phyloP scores from a whole-genome alignment of 176 grass and related monocot genomes.

The Pontederia paniculata region DNA sequence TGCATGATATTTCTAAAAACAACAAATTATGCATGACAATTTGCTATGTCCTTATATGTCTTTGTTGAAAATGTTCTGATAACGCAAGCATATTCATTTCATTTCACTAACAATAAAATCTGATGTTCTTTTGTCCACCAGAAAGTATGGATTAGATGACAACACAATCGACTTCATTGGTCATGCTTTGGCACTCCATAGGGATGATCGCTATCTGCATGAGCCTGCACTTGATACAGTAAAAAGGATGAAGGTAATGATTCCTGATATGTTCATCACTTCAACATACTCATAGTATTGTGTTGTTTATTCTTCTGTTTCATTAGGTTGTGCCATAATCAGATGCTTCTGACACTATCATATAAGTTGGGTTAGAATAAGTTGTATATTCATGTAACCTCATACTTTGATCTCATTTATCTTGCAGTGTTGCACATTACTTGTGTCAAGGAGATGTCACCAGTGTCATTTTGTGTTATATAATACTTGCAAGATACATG shows the following conservation, averaged over 20 bases:
- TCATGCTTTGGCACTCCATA: conserved; percentile 77
- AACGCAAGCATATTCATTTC: background rate
- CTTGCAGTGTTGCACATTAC: too few species aligned
- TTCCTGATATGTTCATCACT: conserved; percentile 2
- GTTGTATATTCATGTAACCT: too few species aligned
- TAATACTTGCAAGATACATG: too few species aligned
- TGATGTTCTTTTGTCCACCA: conserved; percentile 26
- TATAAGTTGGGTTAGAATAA: too few species aligned
- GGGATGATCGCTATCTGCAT: conserved; percentile 66
- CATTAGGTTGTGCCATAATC: too few species aligned
- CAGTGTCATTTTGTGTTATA: too few species aligned
- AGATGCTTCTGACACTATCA: too few species aligned
- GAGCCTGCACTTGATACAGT: conserved; percentile 84
- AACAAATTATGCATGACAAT: background rate
- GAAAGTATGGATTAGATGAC: conserved; percentile 74
- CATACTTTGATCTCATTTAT: too few species aligned
- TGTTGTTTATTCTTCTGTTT: too few species aligned
- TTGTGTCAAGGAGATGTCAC: too few species aligned
- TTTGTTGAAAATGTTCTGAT: background rate
- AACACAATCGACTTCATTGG: conserved; percentile 89
- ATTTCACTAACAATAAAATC: background rate
- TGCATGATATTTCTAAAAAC: too few species aligned
- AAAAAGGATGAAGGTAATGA: conserved; percentile 86
- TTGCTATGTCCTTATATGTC: background rate
- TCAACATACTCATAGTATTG: background rate